Base-by-base conservation (phyloP, 345 rosid species). In the Acer campestre region DNA sequence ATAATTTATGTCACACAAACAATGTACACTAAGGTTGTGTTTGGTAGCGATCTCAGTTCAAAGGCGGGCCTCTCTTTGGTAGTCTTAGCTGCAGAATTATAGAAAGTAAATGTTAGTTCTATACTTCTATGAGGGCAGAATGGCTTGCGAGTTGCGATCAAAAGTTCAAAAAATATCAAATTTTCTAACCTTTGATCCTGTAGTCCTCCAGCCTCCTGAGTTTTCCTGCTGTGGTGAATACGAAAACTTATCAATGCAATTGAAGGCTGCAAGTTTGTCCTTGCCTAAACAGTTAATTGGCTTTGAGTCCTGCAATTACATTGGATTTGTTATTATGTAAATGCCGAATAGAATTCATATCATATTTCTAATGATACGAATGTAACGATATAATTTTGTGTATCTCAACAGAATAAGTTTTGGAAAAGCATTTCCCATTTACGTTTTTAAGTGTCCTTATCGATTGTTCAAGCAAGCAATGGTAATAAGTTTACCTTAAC, bases 201-300 rank as follows among this genome's bases (percentile, higher is more conserved):
- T 94, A 46, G 89, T 86, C 73, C 99, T 92, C 98, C 98, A 94
- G 62, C 97, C 98, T 49, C 89, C 91, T 27, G 84, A 73, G 38
- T 66, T 80, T 70, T 80, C 68, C 63, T 78, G 84, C 40, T 17
- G 81, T 5, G 91, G 90, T 25, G 90, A 82, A 76, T 82, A 94
- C 27, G 97, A 69, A 82, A 92, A 93, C 66, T 73, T 84, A 10
- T 86, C 92, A 61, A 90, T 85, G 85, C 90, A 76, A 77, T 82
- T 85, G 4, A 88, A 78, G 67, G 70, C 72, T 16, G 84, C 84
- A 44, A 38, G 74, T 77, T 84, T 90, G 42, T 84, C 85, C 75
- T 29, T 68, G 48, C 51, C 70, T 66, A 79, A 77, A 53, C 66
- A 42, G 17, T 70, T 64, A 38, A 67, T 67, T 68, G 46, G 78